Base-by-base conservation (phyloP, 257 asterid genomes). In the Forsythia suspensa region DNA sequence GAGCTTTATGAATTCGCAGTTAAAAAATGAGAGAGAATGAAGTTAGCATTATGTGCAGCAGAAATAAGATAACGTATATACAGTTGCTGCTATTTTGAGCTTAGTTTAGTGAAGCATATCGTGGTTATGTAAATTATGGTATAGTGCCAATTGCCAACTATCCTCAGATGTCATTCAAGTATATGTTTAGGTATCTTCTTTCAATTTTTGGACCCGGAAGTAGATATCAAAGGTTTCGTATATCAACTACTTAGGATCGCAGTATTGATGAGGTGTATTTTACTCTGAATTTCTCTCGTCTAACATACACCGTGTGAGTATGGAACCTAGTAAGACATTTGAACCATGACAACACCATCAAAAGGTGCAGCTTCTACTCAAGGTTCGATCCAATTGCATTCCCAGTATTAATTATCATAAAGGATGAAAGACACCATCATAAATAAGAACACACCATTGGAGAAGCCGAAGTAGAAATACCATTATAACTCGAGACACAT, bases 381-480 rank as follows among this genome's bases (percentile, higher is more conserved):
- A 67, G 61, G 11, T 69, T 18, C 1, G 21, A 34, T 40, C 40
- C 38, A 74, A 67, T 63, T 39, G 46, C 74, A 42, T 36, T 37
- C 7, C 40, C 1, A 36, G 72, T 55, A 41, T 68, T 34, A 5
- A 6, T 36, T n/a, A 43, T 4, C 18, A 11, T 6, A 7, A 61
- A 5, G n/a, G 36, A 21, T 16, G 10, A 7, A 10, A 61, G 6
- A 29, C 38, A 37, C 40, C 73, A 41, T 5, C 71, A 51, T 18
- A 71, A n/a, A 37, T 15, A 12, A 48, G 69, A 61, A 77, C 66
- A 71, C 70, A 41, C 18, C n/a, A 63, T 57, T 61, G 48, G 38
- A 79, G 12, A 77, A 76, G 74, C 70, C 76, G 41, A 80, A 43
- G 43, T 8, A 46, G 82, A 76, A 52, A 77, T 76, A 75, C 86